Percentiles rank a stretch among this genome's conserved stretches.
Evolutionary conservation across 768 basidiomycete species (phyloP).

Genomic region (Lactifluus volemus): DNA sequence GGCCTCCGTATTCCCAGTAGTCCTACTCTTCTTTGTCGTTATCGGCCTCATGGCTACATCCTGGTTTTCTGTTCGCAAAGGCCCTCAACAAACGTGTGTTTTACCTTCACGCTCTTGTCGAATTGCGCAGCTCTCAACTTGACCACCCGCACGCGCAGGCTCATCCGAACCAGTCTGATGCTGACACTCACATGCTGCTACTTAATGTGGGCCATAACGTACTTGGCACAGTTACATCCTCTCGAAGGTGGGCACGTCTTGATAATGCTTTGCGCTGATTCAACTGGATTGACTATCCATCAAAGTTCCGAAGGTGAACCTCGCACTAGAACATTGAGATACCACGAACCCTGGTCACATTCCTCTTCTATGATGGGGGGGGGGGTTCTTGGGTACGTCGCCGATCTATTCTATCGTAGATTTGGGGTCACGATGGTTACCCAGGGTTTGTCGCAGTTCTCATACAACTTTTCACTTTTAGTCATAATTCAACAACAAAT

Average conservation of each 20-base stretch:
- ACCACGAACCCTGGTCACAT: background rate
- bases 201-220: constrained; percentile 97
- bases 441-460: background rate
- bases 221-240: constrained; percentile 89
- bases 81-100: constrained; percentile 80
- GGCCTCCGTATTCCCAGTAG: constrained; percentile 62
- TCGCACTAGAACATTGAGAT: constrained; percentile 13
- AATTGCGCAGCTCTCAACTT: background rate
- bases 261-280: background rate
- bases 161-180: constrained; percentile 72
- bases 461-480: background rate
- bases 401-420: background rate
- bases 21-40: constrained; percentile 58
- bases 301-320: constrained; percentile 20
- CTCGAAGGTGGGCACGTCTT: constrained; percentile 55
- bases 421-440: background rate
- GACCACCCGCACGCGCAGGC: constrained; percentile 34
- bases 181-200: constrained; percentile 79
- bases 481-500: background rate
- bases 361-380: constrained; percentile 10
- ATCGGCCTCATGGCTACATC: constrained; percentile 53
- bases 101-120: background rate
- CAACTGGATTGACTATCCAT: background rate
- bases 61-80: constrained; percentile 73
- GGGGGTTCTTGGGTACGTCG: background rate